Evolutionary conservation across 2,329 filamentous ascomycete species (phyloP), one percentile per base, ranked within the genome.

Genomic region (Stagonosporopsis rhizophila): DNA sequence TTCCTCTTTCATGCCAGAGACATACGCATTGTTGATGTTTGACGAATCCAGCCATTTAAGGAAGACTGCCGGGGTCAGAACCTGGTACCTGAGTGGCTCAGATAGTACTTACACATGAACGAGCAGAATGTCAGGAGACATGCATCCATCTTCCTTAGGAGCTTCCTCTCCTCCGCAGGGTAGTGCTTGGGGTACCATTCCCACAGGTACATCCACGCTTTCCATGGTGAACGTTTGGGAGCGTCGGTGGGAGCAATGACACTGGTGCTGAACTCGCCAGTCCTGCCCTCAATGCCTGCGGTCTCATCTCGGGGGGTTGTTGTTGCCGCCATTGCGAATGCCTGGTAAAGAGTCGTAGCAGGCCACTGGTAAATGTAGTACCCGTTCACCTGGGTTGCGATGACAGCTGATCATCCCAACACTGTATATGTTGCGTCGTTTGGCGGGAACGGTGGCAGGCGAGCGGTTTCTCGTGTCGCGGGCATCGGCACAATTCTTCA

Each of bases 21-120:
- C 73, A 28, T 75, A 74, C 57, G 70, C 79, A 78, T 85, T 88
- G 39, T 68, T 71, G 61, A 75, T 68, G 49, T 75, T 75, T n/a
- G 66, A 69, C 8, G 66, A 70, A 53, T 75, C 72, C 44, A 76
- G 66, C 69, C 73, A 76, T 59, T 76, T 76, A 1, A 75, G 66
- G 51, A 76, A 76, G 46, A 76, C 74, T 76, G 17, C 5, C 4
- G 2, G 22, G n/a, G 30, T 67, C 38, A 61, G 55, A 19, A 38
- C 38, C 34, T 22, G 34, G 25, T 39, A 28, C 27, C 37, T 46
- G 23, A 20, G n/a, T 40, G 20, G 49, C 34, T 23, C 25, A 47
- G 44, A 17, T n/a, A 17, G 11, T 11, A 65, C 72, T 62, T 59
- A 74, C 74, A 76, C 71, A 75, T 75, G 45, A 76, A 68, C 0